These are phyloP conservation scores for Tubosaeta brunneosetosa DNA, from an alignment of 768 basidiomycete species.

Conservation along the genomic window DNA sequence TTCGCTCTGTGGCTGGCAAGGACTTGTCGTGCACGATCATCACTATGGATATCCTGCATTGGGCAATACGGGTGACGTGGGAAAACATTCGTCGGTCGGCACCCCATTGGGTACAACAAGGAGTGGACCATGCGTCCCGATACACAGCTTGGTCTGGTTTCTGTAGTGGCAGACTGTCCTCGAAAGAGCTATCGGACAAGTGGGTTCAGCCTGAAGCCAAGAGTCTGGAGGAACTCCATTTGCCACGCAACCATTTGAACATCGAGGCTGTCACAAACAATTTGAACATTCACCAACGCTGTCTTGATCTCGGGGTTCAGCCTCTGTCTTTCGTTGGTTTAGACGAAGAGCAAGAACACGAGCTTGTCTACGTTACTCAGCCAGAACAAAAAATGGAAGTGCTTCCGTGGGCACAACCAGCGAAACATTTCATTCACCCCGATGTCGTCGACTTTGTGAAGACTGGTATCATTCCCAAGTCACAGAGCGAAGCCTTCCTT, in stretches of 20 bases:
- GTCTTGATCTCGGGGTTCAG: slow-evolving; percentile 5
- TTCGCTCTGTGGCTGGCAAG: slow-evolving; percentile 28
- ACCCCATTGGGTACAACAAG: slow-evolving; percentile 43
- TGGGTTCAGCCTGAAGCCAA: slow-evolving; percentile 42
- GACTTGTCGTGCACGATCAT: not conserved
- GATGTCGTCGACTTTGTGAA: slow-evolving; percentile 24
- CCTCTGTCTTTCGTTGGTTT: not conserved
- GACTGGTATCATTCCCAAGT: slow-evolving; percentile 23
- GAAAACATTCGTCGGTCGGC: slow-evolving; percentile 33
- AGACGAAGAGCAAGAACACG: slow-evolving; percentile 44
- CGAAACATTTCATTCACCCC: slow-evolving; percentile 19
- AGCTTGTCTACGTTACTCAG: slow-evolving; percentile 43
- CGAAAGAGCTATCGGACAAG: slow-evolving; percentile 1
- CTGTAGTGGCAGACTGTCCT: slow-evolving; percentile 5
- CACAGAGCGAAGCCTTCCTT: slow-evolving; percentile 17
- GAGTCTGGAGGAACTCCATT: slow-evolving; percentile 34
- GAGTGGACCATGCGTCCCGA: slow-evolving; percentile 31
- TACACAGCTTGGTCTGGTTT: slow-evolving; percentile 15
- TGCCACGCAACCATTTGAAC: not conserved
- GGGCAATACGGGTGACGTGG: slow-evolving; percentile 45
- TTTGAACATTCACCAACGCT: slow-evolving; percentile 1
- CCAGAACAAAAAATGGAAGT: slow-evolving; percentile 41
- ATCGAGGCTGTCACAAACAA: slow-evolving; percentile 25
- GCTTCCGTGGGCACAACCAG: slow-evolving; percentile 25
- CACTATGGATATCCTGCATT: slow-evolving; percentile 39